Percentiles rank a stretch among this genome's conserved stretches.
These are phyloP conservation scores for Trichoderma simmonsii DNA, from an alignment of 2,329 filamentous ascomycete species.

Conservation along the genomic window DNA sequence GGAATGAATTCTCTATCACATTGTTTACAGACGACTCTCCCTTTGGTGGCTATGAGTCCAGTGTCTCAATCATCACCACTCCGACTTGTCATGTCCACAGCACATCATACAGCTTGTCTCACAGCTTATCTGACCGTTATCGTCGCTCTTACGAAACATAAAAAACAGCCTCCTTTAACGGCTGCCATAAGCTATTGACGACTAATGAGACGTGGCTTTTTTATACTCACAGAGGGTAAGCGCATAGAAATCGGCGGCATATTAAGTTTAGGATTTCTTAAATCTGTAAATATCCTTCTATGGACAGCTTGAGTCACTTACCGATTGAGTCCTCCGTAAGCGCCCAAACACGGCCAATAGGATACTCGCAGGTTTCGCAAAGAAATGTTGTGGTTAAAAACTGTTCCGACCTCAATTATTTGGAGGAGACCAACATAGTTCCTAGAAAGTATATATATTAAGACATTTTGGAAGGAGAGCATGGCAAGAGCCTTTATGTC, in stretches of 20 bases:
- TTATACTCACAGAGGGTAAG: background rate
- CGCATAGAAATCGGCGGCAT: background rate
- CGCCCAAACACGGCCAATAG: too few species aligned
- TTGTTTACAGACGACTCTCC: background rate
- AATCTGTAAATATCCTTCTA: background rate
- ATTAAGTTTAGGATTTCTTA: background rate
- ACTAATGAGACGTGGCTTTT: background rate
- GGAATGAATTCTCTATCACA: background rate
- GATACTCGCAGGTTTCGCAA: too few species aligned
- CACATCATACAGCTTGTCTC: background rate
- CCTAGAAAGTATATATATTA: background rate
- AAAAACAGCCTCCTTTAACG: background rate
- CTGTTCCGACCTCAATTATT: too few species aligned
- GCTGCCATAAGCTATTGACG: background rate
- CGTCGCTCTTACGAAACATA: background rate
- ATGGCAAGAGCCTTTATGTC: background rate
- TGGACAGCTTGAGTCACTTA: too few species aligned
- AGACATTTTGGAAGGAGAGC: background rate
- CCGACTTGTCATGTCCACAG: background rate
- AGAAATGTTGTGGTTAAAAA: too few species aligned
- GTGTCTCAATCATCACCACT: background rate
- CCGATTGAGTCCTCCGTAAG: too few species aligned
- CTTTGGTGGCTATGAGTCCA: background rate
- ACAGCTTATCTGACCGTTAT: too few species aligned
- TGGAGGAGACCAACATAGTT: background rate